Conservation (phyloP, 306 rosid genomes). For the Medicago ruthenica region DNA sequence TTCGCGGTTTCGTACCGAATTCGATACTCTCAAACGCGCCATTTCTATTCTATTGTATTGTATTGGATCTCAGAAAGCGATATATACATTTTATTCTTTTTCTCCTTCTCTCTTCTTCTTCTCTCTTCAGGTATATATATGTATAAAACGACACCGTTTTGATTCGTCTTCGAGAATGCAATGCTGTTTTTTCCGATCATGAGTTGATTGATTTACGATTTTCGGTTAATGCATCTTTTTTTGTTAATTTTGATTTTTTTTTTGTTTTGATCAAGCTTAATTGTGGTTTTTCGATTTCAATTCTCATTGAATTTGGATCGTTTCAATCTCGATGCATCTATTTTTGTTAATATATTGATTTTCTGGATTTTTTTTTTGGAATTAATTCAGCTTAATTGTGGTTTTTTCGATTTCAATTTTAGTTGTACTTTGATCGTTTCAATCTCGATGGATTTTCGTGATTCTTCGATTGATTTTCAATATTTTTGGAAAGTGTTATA, state of each 20-base stretch:
- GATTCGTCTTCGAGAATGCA: slow-evolving; percentile 33
- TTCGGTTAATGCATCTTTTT: not conserved
- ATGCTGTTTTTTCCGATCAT: slow-evolving; percentile 29
- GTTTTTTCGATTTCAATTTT: not conserved
- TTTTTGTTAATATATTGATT: not conserved
- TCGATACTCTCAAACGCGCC: slow-evolving; percentile 47
- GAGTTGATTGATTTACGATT: slow-evolving; percentile 37
- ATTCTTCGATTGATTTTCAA: not conserved
- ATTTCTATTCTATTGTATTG: not conserved
- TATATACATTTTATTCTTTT: slow-evolving; percentile 18
- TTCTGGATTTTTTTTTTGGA: not conserved
- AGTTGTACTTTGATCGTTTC: not conserved
- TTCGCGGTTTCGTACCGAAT: slow-evolving; percentile 46
- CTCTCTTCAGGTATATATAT: slow-evolving; percentile 32
- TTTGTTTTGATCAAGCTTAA: slow-evolving; percentile 4
- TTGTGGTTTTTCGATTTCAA: not conserved
- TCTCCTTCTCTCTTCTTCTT: not conserved
- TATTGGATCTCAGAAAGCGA: slow-evolving; percentile 52
- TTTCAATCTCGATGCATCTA: not conserved
- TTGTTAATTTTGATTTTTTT: too few species aligned
- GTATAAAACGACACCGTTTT: slow-evolving; percentile 35
- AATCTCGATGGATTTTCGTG: not conserved
- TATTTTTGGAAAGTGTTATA: not conserved
- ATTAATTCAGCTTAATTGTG: slow-evolving; percentile 10
- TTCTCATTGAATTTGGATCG: slow-evolving; percentile 5